Base-by-base conservation (phyloP, 106 monocot species). In the Apostasia shenzhenica region DNA sequence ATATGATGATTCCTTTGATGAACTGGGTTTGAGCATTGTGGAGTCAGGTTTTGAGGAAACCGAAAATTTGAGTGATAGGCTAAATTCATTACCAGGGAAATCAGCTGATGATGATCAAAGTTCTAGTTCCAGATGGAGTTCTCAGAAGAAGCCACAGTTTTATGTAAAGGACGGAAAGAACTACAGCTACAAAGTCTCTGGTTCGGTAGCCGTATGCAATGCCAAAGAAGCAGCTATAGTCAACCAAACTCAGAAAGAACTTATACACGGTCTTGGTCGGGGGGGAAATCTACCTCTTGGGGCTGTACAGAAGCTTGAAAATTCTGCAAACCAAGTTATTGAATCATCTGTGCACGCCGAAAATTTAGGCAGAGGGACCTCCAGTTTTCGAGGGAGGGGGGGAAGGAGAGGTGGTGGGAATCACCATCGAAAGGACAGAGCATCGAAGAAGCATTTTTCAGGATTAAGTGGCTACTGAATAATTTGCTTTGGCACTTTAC, bases 151-250 rank as follows among this genome's bases (percentile, higher is more conserved):
- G 69, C 66, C 92, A 49, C 92, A 87, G 54, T 99, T 90, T 54
- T 99, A 87, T 79, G 97, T 92, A 3, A 99, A 92, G 70, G 97
- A 99, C 70, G 97, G 97, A 4, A 99, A 99, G 63, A 99, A 99
- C 69, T 99, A 99, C 64, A 92, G 97, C 70, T 99, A 99, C 67
- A 99, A 92, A 52, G 87, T 97, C 26, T 52, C 92, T 59, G 97
- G 97, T 51, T 89, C 92, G 0, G 74, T 97, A 48, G 82, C 69
- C 7, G 97, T 87, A n/a, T 53, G 57, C 14, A 85, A 47, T 83
- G 80, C 82, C 39, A 71, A 77, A 63, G 97, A 97, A 47, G 97
- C 97, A 10, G 82, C 89, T 55, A 2, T 83, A 8, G 54, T 86
- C 13, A 76, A 69, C 54, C 84, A 83, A 72, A 58, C 82, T 38